These are phyloP conservation scores for Fusarium sp. DNA, from an alignment of 2,329 filamentous ascomycete genomes.

Conservation along the genomic window DNA sequence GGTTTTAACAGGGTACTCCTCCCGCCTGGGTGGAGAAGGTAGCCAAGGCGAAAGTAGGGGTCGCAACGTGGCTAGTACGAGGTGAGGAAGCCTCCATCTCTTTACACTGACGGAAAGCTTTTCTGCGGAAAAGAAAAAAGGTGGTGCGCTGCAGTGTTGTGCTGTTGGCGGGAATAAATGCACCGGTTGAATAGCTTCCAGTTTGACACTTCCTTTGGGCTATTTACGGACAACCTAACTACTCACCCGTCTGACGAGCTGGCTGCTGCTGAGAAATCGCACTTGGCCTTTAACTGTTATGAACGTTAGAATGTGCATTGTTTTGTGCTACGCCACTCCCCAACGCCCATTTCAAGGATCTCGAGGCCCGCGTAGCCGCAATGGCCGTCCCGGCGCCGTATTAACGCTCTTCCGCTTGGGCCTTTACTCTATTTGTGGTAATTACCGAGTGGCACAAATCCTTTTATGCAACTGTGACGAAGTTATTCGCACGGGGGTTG, in stretches of 20 bases:
- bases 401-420: constrained; percentile 20
- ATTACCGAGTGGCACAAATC: constrained; percentile 9
- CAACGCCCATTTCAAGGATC: background rate
- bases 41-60: no score
- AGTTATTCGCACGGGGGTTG: constrained; percentile 6
- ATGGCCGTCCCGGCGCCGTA: constrained; percentile 4
- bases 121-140: background rate
- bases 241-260: background rate
- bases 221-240: background rate
- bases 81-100: background rate
- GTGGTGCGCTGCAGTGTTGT: constrained; percentile 8
- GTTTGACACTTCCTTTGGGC: background rate
- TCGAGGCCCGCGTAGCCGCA: background rate
- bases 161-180: constrained; percentile 3
- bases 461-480: background rate
- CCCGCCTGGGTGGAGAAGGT: background rate
- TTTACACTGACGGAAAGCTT: background rate
- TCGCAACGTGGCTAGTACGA: constrained; percentile 17
- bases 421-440: constrained; percentile 1
- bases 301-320: background rate
- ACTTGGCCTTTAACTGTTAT: background rate
- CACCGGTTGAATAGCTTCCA: constrained; percentile 2
- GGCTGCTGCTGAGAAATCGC: background rate
- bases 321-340: constrained; percentile 14
- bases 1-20: constrained; percentile 13